Evolutionary conservation across 176 grass and related monocot species (phyloP).

Genomic region (Aegilops bicornis): DNA sequence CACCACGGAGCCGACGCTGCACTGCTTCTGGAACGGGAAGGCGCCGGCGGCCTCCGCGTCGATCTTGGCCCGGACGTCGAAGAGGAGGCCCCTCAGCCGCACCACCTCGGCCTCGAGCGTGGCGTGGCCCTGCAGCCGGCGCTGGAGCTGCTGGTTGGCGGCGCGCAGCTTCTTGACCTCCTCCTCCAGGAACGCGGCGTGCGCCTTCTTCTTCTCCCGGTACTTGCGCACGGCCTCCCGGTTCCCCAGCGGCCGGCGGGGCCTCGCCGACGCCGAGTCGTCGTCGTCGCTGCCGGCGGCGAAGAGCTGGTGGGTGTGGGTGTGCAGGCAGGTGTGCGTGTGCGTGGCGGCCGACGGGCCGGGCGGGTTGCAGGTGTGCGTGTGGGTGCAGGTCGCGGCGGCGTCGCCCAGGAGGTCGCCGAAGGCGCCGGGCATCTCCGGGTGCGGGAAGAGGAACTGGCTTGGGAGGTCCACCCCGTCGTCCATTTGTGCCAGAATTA

Average conservation of each 20-base stretch:
- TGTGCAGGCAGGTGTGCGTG: conserved; percentile 24
- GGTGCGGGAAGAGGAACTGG: conserved; percentile 54
- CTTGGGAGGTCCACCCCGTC: conserved; percentile 6
- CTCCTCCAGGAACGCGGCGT: conserved; percentile 78
- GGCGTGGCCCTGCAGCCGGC: conserved; percentile 59
- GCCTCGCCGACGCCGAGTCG: not conserved
- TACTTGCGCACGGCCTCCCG: conserved; percentile 94
- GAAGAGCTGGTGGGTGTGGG: conserved; percentile 73
- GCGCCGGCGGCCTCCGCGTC: conserved; percentile 61
- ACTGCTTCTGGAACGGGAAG: conserved; percentile 52
- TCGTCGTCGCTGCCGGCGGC: conserved; percentile 37
- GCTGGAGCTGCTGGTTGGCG: conserved; percentile 65
- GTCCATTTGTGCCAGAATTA: conserved; percentile 11
- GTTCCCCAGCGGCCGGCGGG: conserved; percentile 58
- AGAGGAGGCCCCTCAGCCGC: conserved; percentile 70
- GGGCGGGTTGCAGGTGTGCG: conserved; percentile 78
- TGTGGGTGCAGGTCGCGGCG: conserved; percentile 69
- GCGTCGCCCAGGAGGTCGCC: conserved; percentile 54
- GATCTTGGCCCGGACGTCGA: conserved; percentile 75
- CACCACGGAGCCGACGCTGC: conserved; percentile 33
- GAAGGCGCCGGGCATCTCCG: conserved; percentile 58
- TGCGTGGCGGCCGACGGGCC: conserved; percentile 57
- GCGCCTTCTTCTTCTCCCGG: conserved; percentile 96
- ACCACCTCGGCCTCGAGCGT: conserved; percentile 66
- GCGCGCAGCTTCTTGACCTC: conserved; percentile 73